A percentile compares a stretch with the other conserved stretches of the same genome.
These are phyloP conservation scores for Neurospora sp. DNA, from an alignment of 495 filamentous ascomycete species.

Conservation along the genomic window DNA sequence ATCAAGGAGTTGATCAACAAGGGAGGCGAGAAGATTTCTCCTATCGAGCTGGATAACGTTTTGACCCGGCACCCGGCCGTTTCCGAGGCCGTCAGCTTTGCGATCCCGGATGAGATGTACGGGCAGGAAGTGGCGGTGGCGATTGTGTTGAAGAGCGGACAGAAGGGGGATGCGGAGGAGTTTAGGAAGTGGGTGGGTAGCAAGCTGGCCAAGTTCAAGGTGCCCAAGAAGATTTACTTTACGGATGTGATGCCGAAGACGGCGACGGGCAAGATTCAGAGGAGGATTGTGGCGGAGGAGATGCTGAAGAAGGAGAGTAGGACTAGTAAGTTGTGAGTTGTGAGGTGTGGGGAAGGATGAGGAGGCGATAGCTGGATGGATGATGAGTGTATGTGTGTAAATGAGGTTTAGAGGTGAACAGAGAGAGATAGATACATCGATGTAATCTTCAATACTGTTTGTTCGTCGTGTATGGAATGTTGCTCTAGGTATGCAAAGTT, in stretches of 20 bases:
- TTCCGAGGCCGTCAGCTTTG: slow-evolving; percentile 71
- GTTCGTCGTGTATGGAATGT: too few relatives aligned
- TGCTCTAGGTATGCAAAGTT: too few relatives aligned
- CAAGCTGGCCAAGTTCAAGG: slow-evolving; percentile 68
- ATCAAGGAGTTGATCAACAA: slow-evolving; percentile 84
- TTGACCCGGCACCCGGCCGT: slow-evolving; percentile 58
- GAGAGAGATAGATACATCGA: too few relatives aligned
- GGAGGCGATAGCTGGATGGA: neutral
- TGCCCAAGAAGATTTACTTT: slow-evolving; percentile 77
- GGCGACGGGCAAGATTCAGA: slow-evolving; percentile 80
- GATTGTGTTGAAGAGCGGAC: slow-evolving; percentile 57
- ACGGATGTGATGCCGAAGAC: slow-evolving; percentile 78
- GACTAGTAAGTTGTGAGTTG: slow-evolving; percentile 26
- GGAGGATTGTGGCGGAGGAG: slow-evolving; percentile 66
- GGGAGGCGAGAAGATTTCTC: slow-evolving; percentile 74
- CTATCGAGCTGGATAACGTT: slow-evolving; percentile 76
- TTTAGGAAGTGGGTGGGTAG: slow-evolving; percentile 56
- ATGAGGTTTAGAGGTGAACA: too few relatives aligned
- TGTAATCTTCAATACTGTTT: too few relatives aligned
- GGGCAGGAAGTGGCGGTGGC: slow-evolving; percentile 75
- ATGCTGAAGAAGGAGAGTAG: slow-evolving; percentile 52
- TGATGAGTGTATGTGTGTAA: neutral
- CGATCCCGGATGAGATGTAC: slow-evolving; percentile 63
- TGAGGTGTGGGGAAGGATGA: neutral
- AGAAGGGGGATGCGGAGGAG: slow-evolving; percentile 41